Evolutionary conservation across 805 yeast species (phyloP).

Genomic region (Cyberlindnera samutprakarnensis): DNA sequence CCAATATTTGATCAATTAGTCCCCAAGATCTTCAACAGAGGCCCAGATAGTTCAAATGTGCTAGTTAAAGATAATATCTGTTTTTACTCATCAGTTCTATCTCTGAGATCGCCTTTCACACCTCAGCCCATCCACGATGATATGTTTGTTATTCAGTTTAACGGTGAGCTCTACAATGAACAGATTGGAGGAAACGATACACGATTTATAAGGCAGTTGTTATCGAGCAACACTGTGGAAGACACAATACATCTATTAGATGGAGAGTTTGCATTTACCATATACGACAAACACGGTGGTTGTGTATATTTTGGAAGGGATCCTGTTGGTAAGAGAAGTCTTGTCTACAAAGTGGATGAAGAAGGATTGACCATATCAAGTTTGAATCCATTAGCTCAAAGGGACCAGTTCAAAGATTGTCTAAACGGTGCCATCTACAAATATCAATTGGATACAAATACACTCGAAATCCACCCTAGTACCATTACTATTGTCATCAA

Average conservation of each 20-base stretch:
- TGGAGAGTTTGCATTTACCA: conserved; percentile 80
- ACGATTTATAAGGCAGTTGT: conserved; percentile 34
- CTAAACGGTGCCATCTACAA: conserved; percentile 41
- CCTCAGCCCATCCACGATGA: conserved; percentile 53
- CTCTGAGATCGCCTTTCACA: conserved; percentile 73
- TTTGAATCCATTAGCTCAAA: conserved; percentile 29
- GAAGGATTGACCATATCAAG: conserved; percentile 41
- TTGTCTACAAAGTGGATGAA: conserved; percentile 35
- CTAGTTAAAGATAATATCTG: conserved; percentile 3
- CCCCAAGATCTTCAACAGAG: conserved; percentile 47
- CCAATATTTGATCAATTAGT: conserved; percentile 28
- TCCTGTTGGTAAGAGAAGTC: conserved; percentile 70
- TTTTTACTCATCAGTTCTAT: conserved; percentile 54
- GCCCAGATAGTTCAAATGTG: conserved; percentile 45
- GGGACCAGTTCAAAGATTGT: conserved; percentile 43
- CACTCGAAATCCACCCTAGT: conserved; percentile 14
- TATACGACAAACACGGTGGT: conserved; percentile 32
- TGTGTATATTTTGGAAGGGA: conserved; percentile 78
- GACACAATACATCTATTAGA: conserved; percentile 37
- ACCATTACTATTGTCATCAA: conserved; percentile 15
- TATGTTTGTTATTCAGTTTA: conserved; percentile 58
- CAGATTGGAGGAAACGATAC: conserved; percentile 62
- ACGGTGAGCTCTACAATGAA: conserved; percentile 80
- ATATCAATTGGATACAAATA: conserved; percentile 25
- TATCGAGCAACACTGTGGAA: conserved; percentile 28